A percentile compares a stretch with the other conserved stretches of the same genome.
phyloP scores from a whole-genome alignment of 257 asterid species.

The Linderniella brevidens region DNA sequence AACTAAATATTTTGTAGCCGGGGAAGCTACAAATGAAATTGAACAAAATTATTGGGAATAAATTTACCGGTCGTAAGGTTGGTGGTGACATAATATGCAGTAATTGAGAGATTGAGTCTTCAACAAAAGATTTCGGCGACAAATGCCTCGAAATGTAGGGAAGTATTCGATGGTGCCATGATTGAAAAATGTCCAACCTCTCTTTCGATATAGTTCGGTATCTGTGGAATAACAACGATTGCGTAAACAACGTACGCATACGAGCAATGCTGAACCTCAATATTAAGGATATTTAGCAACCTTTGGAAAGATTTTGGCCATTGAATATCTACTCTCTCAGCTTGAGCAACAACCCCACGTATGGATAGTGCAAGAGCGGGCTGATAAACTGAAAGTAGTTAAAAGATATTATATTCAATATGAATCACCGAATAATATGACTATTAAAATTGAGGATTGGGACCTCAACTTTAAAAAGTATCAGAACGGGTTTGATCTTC shows the following conservation, averaged over 20 bases:
- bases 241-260: constrained; percentile 6
- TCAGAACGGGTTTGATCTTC: too few species aligned
- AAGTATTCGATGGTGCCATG: constrained; percentile 60
- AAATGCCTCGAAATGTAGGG: constrained; percentile 86
- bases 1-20: too few species aligned
- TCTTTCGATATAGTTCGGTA: constrained; percentile 45
- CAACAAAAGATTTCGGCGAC: constrained; percentile 59
- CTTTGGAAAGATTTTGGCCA: constrained; percentile 95
- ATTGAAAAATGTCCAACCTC: constrained; percentile 56
- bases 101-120: constrained; percentile 64
- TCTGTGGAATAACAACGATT: constrained; percentile 23
- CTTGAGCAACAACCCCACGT: constrained; percentile 63
- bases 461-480: too few species aligned
- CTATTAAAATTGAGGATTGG: too few species aligned
- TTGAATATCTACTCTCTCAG: constrained; percentile 58
- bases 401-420: constrained; percentile 12
- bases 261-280: too few species aligned
- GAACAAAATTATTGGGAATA: constrained; percentile 6
- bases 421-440: too few species aligned
- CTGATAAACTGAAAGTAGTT: constrained; percentile 49
- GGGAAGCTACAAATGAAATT: too few species aligned
- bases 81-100: constrained; percentile 83
- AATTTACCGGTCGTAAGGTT: constrained; percentile 71
- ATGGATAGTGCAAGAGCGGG: constrained; percentile 62
- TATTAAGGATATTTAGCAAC: constrained; percentile 16